Evolutionary conservation across 164 flowering plant species (phyloP).

Genomic region (Dillenia turbinata): DNA sequence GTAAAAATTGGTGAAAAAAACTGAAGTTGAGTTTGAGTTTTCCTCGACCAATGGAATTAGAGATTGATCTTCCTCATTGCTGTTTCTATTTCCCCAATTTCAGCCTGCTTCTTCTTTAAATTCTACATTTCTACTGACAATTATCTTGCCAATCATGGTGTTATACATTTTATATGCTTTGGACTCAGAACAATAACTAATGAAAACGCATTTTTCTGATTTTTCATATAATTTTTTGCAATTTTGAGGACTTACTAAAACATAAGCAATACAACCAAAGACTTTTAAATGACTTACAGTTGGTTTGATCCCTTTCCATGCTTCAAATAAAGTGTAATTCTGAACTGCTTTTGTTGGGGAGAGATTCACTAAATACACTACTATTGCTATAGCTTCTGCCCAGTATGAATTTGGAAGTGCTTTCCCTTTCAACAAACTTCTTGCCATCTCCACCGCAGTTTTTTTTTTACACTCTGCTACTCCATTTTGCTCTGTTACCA

Average conservation of each 20-base stretch:
- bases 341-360: neutral
- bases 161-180: conserved; percentile 1
- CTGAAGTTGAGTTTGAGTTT: too few relatives aligned
- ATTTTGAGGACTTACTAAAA: neutral
- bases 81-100: neutral
- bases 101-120: neutral
- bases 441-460: neutral
- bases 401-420: neutral
- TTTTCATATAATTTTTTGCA: neutral
- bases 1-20: too few relatives aligned
- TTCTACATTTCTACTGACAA: too few relatives aligned
- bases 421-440: neutral
- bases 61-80: neutral
- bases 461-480: neutral
- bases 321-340: neutral
- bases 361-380: neutral
- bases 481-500: neutral
- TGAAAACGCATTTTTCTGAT: too few relatives aligned
- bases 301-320: neutral
- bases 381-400: neutral
- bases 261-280: too few relatives aligned
- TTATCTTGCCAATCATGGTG: neutral
- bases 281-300: neutral
- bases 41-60: too few relatives aligned
- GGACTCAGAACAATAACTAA: neutral